Evolutionary conservation across 108 stramenopile genomes (phyloP), one percentile per base, ranked within the genome.

Genomic region (Skeletonema costatum): DNA sequence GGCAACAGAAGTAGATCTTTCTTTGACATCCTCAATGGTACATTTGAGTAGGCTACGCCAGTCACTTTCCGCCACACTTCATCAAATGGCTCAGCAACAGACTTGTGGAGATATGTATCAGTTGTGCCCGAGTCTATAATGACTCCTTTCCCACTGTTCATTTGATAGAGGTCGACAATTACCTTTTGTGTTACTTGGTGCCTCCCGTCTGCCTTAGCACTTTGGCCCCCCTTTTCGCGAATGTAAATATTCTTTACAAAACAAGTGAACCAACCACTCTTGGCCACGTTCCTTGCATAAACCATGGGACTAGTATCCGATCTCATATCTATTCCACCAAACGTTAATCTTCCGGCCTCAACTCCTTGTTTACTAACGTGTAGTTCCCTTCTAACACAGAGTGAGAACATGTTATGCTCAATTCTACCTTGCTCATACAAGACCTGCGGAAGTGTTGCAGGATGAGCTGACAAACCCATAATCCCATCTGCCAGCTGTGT

Each of bases 81-180:
- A 9, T 84, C 69, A 69, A 99, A 93, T 11, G 71, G 75, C 13
- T 53, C 66, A 4, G 84, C 78, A 8, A 93, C 66, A 13, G 67
- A 60, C 63, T 66, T 56, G 44, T 96, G 94, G 16, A 99, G 81
- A 71, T 93, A 98, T 2, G 97, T 97, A 76, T 99, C 98, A 16
- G 98, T 99, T 7, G 98, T 99, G 12, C 98, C 98, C 21, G 83
- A 85, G 76, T 99, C 98, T 5, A 99, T 85, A 68, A 99, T 97
- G 19, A 90, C 95, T 10, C 97, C 98, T 68, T 97, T 97, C 3
- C 97, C 97, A 14, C 59, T 58, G 32, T 90, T 87, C 75, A 95
- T 56, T 73, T 69, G 59, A 78, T 46, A 44, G 39, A 69, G 30
- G 42, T 68, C 66, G 53, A 65, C 60, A 32, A 61, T 19, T 66